phyloP scores from a whole-genome alignment of 2,329 filamentous ascomycete species.

The Helicocarpus griseus region DNA sequence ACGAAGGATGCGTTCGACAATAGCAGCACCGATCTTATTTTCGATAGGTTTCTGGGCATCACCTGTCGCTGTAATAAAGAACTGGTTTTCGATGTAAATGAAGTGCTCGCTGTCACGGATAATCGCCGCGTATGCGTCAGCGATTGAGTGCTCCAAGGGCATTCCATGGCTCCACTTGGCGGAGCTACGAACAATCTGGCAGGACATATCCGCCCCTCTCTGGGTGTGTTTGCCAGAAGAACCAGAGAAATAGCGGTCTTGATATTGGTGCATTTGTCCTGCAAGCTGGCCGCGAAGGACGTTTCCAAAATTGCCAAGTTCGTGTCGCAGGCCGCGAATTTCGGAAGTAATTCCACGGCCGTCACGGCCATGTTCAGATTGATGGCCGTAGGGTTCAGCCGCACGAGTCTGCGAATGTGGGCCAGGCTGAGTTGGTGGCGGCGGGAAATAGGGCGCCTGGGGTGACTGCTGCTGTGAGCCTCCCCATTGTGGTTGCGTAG shows the following conservation, averaged over 20 bases:
- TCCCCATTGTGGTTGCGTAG: conserved; percentile 7
- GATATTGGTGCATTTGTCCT: conserved; percentile 36
- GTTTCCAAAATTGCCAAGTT: conserved; percentile 29
- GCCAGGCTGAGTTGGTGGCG: conserved; percentile 27
- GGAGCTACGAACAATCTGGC: conserved; percentile 82
- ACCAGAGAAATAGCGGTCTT: conserved; percentile 24
- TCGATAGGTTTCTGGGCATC: conserved; percentile 66
- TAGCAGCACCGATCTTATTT: conserved; percentile 78
- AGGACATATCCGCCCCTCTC: conserved; percentile 26
- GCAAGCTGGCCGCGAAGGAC: conserved; percentile 31
- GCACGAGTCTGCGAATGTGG: conserved; percentile 25
- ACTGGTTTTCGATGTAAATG: conserved; percentile 97
- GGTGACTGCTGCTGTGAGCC: conserved; percentile 16
- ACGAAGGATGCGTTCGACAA: conserved; percentile 78
- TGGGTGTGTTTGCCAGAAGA: conserved; percentile 14
- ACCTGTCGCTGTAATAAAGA: conserved; percentile 92
- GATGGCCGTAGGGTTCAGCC: conserved; percentile 19
- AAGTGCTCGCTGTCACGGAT: conserved; percentile 74
- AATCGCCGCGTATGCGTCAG: conserved; percentile 74
- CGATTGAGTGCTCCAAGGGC: conserved; percentile 65
- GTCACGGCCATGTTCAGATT: conserved; percentile 18
- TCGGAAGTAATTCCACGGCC: conserved; percentile 25
- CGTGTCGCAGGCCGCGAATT: conserved; percentile 27
- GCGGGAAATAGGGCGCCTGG: conserved; percentile 33
- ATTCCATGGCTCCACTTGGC: conserved; percentile 54